These are phyloP conservation scores for Mimosa bimucronata DNA, from an alignment of 306 rosid genomes.

Conservation along the genomic window DNA sequence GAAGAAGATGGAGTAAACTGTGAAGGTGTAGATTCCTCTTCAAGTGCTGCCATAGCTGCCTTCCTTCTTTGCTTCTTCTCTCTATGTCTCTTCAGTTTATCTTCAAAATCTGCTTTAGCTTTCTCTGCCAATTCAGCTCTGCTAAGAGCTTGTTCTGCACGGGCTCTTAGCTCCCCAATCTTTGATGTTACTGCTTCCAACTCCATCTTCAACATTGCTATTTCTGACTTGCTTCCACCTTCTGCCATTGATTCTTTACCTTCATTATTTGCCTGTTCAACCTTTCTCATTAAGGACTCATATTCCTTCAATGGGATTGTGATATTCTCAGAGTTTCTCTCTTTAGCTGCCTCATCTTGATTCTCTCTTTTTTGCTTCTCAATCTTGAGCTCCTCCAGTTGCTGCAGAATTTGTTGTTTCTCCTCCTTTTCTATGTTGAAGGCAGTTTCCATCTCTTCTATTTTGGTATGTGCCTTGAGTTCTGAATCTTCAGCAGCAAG, in stretches of 20 bases:
- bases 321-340: constrained; percentile 35
- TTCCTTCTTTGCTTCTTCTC: constrained; percentile 62
- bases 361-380: constrained; percentile 16
- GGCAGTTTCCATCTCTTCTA: constrained; percentile 44
- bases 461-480: constrained; percentile 43
- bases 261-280: constrained; percentile 36
- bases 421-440: constrained; percentile 52
- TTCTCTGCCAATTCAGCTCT: constrained; percentile 87
- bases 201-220: constrained; percentile 62
- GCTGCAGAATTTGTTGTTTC: constrained; percentile 47
- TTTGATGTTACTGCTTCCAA: constrained; percentile 59
- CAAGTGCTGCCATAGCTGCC: constrained; percentile 67
- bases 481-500: constrained; percentile 54
- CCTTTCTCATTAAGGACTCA: constrained; percentile 41
- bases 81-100: constrained; percentile 56
- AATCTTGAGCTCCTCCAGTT: constrained; percentile 56
- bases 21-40: constrained; percentile 56
- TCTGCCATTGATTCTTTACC: constrained; percentile 17
- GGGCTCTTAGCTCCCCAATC: constrained; percentile 61
- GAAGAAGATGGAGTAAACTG: constrained; percentile 43
- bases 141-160: constrained; percentile 75
- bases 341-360: constrained; percentile 28
- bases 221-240: constrained; percentile 9
- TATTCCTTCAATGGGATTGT: constrained; percentile 43
- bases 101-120: constrained; percentile 66